Evolutionary conservation across 768 basidiomycete species (phyloP).

Genomic region (Naganishia vishniacii): DNA sequence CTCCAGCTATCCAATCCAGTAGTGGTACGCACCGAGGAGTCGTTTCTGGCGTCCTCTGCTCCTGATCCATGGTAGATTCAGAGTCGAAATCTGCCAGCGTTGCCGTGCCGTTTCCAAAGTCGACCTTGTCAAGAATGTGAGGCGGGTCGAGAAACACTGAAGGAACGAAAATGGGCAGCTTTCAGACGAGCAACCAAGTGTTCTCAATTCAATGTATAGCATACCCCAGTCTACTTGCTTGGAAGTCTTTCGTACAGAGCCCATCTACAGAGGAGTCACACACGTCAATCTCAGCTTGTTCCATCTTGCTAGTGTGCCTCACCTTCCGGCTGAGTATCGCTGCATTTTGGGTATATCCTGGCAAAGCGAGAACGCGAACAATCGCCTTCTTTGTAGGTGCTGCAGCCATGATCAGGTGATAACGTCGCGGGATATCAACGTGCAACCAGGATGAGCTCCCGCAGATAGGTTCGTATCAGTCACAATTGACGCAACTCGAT

Average conservation of each 20-base stretch:
- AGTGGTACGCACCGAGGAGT: slow-evolving; percentile 28
- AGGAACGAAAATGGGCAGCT: background rate
- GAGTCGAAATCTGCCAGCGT: slow-evolving; percentile 42
- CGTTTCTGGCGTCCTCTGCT: slow-evolving; percentile 43
- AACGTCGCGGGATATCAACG: no score
- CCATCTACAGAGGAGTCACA: slow-evolving; percentile 30
- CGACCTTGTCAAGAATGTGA: slow-evolving; percentile 43
- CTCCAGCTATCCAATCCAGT: no score
- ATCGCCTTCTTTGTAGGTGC: slow-evolving; percentile 13
- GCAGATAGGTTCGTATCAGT: no score
- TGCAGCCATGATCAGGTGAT: background rate
- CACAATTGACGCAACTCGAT: no score
- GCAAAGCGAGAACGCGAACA: slow-evolving; percentile 39
- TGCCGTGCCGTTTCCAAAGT: slow-evolving; percentile 40
- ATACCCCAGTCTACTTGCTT: slow-evolving; percentile 35
- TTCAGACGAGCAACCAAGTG: background rate
- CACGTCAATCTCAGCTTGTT: background rate
- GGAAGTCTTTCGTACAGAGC: slow-evolving; percentile 44
- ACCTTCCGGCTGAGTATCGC: slow-evolving; percentile 44
- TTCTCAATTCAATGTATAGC: no score
- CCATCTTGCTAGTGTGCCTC: no score
- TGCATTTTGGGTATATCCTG: slow-evolving; percentile 47
- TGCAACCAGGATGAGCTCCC: no score
- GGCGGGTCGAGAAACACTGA: slow-evolving; percentile 42
- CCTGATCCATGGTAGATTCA: slow-evolving; percentile 34